These are phyloP conservation scores for Dimargaris verticillata DNA, from an alignment of 192 early-diverging fungal species.

Conservation along the genomic window DNA sequence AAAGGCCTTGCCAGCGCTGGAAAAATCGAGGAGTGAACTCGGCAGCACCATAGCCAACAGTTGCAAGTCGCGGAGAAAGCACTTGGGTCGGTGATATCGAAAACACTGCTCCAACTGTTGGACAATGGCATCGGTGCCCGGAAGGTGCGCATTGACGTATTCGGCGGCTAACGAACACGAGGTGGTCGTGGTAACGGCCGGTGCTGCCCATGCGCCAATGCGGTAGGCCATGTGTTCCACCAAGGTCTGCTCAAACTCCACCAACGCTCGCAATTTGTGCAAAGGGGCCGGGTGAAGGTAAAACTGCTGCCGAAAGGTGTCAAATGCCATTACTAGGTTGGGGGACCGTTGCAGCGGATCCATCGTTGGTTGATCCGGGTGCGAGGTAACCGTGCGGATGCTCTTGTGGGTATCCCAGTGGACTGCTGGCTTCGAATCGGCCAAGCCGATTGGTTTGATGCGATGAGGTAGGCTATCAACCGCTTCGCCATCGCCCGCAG, in stretches of 20 bases:
- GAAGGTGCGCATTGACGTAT: not conserved
- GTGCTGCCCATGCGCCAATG: not conserved
- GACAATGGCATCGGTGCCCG: constrained; percentile 4
- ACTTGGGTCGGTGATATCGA: constrained; percentile 4
- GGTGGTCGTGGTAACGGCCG: not conserved
- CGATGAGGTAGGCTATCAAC: not conserved
- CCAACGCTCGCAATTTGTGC: not conserved
- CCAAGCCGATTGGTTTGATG: not conserved
- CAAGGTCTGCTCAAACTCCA: not conserved
- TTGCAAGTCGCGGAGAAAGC: constrained; percentile 5
- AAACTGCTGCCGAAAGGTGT: constrained; percentile 8
- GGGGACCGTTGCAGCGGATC: not conserved
- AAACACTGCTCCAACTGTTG: not conserved
- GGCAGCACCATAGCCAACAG: constrained; percentile 5
- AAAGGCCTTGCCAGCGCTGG: constrained; percentile 6
- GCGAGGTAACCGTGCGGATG: not conserved
- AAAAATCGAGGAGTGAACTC: not conserved
- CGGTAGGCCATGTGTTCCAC: constrained; percentile 5
- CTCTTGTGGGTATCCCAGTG: no score
- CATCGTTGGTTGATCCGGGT: no score
- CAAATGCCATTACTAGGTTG: not conserved
- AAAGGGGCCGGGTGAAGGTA: constrained; percentile 10
- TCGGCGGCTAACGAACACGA: not conserved
- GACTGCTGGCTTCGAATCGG: not conserved
- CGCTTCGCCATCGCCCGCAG: not conserved